Base-by-base conservation (phyloP, 164 flowering plant species). In the Umbellularia californica region DNA sequence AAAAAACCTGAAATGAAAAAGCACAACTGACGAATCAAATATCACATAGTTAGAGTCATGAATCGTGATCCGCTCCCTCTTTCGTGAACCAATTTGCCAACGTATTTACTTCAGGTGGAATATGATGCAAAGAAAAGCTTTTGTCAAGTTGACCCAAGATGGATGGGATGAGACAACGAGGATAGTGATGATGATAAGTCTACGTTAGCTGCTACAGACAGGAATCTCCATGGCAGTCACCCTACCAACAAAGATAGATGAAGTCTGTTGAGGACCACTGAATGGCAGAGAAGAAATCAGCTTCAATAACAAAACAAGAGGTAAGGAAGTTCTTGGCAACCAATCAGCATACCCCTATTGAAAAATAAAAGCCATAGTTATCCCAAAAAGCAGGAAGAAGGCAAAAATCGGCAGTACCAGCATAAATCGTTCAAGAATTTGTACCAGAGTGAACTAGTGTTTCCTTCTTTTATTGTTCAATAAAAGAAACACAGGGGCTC, bases 401-500 rank as follows among this genome's bases (percentile, higher is more conserved):
- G 28, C 11, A 64, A 24, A 64, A 24, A 23, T 64, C 67, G 25
- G 28, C 67, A 11, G 30, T 5, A 64, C 67, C 25, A 14, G 14
- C 28, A 13, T 25, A 24, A 55, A 15, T 55, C 19, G n/a, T 17
- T 15, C 60, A 15, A 17, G 24, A 64, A 64, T 2, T 11, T 23
- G 24, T 64, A 64, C 67, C 67, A 2, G 27, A 17, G 9, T 55
- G 72, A 70, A 41, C 30, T 65, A 73, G 17, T n/a, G 70, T 24
- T 50, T 25, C 47, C 72, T 25, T 77, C 72, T 66, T 55, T 79
- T 85, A 62, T 69, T 35, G 41, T 79, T 74, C 27, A 72, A 78
- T 58, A 92, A 79, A 68, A 66, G 71, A 63, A 71, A 83, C 30
- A 92, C 80, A 2, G 96, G 97, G 47, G 96, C 90, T 58, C 74